These are phyloP conservation scores for Rhamnella rubrinervis DNA, from an alignment of 331 rosid genomes.

Conservation along the genomic window DNA sequence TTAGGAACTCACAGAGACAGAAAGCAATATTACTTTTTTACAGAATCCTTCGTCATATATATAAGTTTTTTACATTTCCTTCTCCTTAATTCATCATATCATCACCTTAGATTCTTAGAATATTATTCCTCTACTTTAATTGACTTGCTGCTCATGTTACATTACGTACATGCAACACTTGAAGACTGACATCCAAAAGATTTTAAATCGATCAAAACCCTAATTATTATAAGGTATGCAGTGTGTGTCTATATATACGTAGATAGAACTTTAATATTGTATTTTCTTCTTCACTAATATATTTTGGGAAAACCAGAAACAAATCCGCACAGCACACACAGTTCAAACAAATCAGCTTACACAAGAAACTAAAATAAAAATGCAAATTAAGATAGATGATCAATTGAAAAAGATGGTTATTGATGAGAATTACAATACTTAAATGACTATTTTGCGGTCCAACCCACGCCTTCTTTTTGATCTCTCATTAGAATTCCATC, in stretches of 20 bases:
- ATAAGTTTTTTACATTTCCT: conserved; percentile 17
- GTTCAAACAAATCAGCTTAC: too few relatives aligned
- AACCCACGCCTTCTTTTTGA: conserved; percentile 75
- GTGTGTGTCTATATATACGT: background rate
- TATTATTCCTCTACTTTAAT: conserved; percentile 26
- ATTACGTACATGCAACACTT: conserved; percentile 35
- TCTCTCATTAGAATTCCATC: conserved; percentile 57
- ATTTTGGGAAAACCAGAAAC: too few relatives aligned
- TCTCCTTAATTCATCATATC: conserved; percentile 20
- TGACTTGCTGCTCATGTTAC: too few relatives aligned
- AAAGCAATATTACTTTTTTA: conserved; percentile 31
- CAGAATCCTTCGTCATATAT: conserved; percentile 40
- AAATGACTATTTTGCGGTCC: conserved; percentile 45
- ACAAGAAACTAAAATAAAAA: background rate
- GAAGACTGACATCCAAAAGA: conserved; percentile 30
- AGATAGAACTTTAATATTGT: background rate
- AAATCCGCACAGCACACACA: too few relatives aligned
- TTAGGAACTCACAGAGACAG: too few relatives aligned
- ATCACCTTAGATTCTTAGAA: conserved; percentile 19
- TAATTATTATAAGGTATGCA: background rate
- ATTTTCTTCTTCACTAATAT: background rate
- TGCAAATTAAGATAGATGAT: background rate
- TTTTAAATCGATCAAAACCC: conserved; percentile 33
- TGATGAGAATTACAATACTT: background rate
- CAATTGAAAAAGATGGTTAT: background rate